Base-by-base conservation (phyloP, 2,329 filamentous ascomycete species). In the Colletotrichum neosansevieriae region DNA sequence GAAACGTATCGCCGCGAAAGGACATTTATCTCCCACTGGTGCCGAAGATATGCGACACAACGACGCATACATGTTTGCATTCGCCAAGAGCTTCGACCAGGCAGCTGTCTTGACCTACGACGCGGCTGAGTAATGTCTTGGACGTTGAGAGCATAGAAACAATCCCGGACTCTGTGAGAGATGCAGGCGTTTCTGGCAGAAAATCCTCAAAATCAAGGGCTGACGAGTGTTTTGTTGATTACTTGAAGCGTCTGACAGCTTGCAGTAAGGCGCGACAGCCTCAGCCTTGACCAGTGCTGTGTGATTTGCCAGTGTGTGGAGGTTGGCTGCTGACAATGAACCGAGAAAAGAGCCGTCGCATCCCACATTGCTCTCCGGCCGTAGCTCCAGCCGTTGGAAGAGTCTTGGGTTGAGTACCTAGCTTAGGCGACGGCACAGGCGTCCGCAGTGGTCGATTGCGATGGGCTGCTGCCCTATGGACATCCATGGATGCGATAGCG, bases 381-480 rank as follows among this genome's bases (percentile, higher is more conserved):
- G n/a, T 24, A 49, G 44, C 13, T 13, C 50, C 44, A 45, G 21
- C 19, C 19, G 34, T 57, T 13, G 45, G 44, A 60, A 60, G 29
- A 47, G 44, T 47, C 54, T 6, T 40, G 2, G 29, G 19, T 7
- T n/a, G 50, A 36, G 17, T 13, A n/a, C n/a, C n/a, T n/a, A n/a
- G 32, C 42, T 12, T 24, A n/a, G 51, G 36, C 4, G 36, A 57
- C 42, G 29, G 44, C 17, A 51, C 15, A 7, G 21, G 21, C 21
- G 40, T 63, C 19, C 32, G 58, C 58, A 61, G 47, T 40, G 7
- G 50, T 63, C 42, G 58, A 57, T 63, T 10, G 13, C 24, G 63
- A 40, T 49, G 42, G 49, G n/a, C 47, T 32, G 45, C 47, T 21
- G 53, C 53, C 51, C 45, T 53, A 58, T 13, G 59, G 36, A 45